phyloP scores from a whole-genome alignment of 2,329 filamentous ascomycete genomes.

The Aspergillus niger region DNA sequence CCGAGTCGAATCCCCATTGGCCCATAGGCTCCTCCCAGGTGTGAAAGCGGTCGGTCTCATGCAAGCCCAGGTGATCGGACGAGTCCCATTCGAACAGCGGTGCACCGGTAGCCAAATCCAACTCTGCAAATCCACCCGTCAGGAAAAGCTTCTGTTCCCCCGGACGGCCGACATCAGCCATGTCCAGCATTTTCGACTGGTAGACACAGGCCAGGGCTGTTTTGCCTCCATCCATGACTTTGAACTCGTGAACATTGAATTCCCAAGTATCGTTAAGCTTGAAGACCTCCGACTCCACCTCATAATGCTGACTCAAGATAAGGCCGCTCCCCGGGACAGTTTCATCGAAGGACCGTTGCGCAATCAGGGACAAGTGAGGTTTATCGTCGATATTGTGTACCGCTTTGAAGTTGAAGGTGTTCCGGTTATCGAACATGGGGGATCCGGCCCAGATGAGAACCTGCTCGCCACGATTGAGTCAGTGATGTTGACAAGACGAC shows the following conservation, averaged over 20 bases:
- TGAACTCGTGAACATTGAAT: constrained; percentile 45
- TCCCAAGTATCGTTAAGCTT: constrained; percentile 25
- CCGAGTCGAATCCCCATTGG: constrained; percentile 33
- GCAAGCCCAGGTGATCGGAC: constrained; percentile 30
- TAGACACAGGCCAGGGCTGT: constrained; percentile 31
- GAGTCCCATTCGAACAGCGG: constrained; percentile 40
- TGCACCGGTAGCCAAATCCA: constrained; percentile 35
- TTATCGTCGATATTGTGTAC: constrained; percentile 45
- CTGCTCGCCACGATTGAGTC: neutral
- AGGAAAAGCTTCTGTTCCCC: constrained; percentile 29
- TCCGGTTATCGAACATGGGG: constrained; percentile 48
- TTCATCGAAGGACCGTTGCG: constrained; percentile 30
- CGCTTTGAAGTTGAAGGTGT: constrained; percentile 49
- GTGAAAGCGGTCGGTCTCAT: constrained; percentile 19
- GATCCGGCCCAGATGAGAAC: constrained; percentile 51
- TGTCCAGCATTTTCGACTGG: constrained; percentile 24
- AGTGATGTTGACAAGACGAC: neutral
- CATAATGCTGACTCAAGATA: constrained; percentile 51
- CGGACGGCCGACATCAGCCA: constrained; percentile 29
- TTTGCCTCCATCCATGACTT: constrained; percentile 34
- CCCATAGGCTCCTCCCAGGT: constrained; percentile 6
- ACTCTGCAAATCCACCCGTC: constrained; percentile 36
- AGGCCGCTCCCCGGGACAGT: constrained; percentile 49
- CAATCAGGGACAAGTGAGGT: constrained; percentile 51
- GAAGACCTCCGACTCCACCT: constrained; percentile 45